Evolutionary conservation across 1,284 basidiomycete species (phyloP).

Genomic region (Irpex sp.): DNA sequence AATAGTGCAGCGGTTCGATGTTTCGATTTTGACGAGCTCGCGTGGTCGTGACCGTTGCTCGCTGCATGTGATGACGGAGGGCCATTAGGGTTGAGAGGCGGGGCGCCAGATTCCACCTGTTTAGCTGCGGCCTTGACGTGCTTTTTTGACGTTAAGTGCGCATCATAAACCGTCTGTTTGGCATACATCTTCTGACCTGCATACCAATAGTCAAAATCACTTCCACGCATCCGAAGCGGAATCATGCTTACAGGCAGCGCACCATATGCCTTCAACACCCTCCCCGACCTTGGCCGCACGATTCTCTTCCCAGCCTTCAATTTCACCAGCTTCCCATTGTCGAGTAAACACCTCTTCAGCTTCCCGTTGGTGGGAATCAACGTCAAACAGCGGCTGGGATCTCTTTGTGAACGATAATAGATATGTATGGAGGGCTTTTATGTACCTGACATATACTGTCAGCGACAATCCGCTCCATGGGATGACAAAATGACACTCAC

Average conservation of each 20-base stretch:
- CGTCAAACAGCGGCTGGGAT: constrained; percentile 84
- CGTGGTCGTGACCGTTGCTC: constrained; percentile 20
- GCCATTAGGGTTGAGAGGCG: constrained; percentile 62
- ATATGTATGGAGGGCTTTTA: constrained; percentile 80
- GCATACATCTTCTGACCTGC: constrained; percentile 90
- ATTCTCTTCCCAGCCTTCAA: constrained; percentile 74
- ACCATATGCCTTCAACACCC: constrained; percentile 81
- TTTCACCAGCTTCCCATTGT: constrained; percentile 77
- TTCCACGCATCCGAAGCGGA: constrained; percentile 1
- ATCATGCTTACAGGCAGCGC: constrained; percentile 77
- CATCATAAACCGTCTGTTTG: constrained; percentile 97
- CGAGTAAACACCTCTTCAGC: constrained; percentile 70
- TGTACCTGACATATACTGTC: constrained; percentile 53
- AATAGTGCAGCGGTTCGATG: constrained; percentile 68
- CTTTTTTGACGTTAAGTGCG: constrained; percentile 92
- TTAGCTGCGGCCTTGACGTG: constrained; percentile 88
- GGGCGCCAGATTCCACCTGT: constrained; percentile 48
- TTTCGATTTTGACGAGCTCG: constrained; percentile 51
- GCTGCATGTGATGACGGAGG: constrained; percentile 29
- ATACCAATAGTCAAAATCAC: background rate
- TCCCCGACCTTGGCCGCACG: constrained; percentile 35
- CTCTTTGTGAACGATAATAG: constrained; percentile 85
- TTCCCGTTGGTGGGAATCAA: constrained; percentile 65
- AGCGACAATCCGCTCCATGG: background rate
- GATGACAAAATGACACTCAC: constrained; percentile 42